Evolutionary conservation across 768 basidiomycete species (phyloP).

Genomic region (Antrodiella citrinella): DNA sequence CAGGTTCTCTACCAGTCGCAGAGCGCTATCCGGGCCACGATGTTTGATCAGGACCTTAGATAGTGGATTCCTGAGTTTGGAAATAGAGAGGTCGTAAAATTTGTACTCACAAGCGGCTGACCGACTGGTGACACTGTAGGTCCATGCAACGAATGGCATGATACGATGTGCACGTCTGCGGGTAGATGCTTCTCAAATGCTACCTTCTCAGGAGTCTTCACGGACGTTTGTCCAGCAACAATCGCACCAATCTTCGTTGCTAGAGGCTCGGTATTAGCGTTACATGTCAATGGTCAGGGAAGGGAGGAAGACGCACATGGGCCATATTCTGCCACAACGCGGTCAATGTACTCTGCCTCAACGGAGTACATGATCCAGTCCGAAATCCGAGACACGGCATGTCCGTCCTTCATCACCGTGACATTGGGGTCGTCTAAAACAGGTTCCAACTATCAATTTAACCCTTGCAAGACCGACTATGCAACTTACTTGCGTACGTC

Average conservation of each 20-base stretch:
- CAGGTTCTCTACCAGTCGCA: conserved; percentile 74
- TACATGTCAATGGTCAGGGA: not conserved
- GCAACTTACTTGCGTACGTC: conserved; percentile 52
- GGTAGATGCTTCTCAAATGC: conserved; percentile 91
- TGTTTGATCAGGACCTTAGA: conserved; percentile 81
- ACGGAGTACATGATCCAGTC: conserved; percentile 96
- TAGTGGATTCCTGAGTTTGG: conserved; percentile 3
- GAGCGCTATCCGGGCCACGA: conserved; percentile 65
- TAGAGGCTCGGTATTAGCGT: conserved; percentile 19
- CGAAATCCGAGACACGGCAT: conserved; percentile 78
- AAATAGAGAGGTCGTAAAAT: not conserved
- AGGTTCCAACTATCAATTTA: not conserved
- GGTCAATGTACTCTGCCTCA: conserved; percentile 80
- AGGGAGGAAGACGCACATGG: conserved; percentile 61
- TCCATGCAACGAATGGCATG: conserved; percentile 91
- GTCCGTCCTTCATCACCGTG: conserved; percentile 68
- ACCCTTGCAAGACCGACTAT: too few species aligned
- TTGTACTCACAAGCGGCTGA: conserved; percentile 74
- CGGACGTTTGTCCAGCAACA: conserved; percentile 93
- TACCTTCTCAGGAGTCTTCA: conserved; percentile 86
- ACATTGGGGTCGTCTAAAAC: conserved; percentile 61
- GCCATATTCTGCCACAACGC: conserved; percentile 82
- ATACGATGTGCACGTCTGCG: conserved; percentile 79
- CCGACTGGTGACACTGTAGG: conserved; percentile 82
- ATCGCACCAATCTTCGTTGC: conserved; percentile 90